A percentile compares a stretch with the other conserved stretches of the same genome.
phyloP scores from a whole-genome alignment of 805 yeast genomes.

The Metschnikowia picachoensis region DNA sequence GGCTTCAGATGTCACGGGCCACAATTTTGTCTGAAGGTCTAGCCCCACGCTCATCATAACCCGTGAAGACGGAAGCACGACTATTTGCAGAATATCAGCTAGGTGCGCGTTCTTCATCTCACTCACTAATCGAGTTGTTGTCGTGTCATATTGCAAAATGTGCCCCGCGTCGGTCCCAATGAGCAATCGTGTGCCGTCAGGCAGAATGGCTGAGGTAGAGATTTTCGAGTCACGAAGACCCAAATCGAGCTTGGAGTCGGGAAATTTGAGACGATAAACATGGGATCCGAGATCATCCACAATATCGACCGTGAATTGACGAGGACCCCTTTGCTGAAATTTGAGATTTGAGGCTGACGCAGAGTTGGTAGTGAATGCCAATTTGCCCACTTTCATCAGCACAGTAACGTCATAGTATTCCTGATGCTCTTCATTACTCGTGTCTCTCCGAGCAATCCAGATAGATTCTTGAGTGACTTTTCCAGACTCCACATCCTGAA shows the following conservation, averaged over 20 bases:
- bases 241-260: conserved; percentile 2
- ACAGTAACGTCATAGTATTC: conserved; percentile 8
- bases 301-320: conserved; percentile 1
- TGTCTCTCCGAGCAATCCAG: conserved; percentile 40
- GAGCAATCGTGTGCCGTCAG: conserved; percentile 5
- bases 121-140: background rate
- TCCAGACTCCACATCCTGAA: conserved; percentile 33
- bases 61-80: conserved; percentile 61
- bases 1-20: conserved; percentile 42
- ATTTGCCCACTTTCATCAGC: background rate
- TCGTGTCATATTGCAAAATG: conserved; percentile 6
- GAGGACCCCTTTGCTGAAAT: background rate
- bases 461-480: conserved; percentile 27
- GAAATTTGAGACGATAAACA: conserved; percentile 4
- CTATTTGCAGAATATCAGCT: conserved; percentile 39
- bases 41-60: conserved; percentile 57
- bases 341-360: background rate
- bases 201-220: conserved; percentile 7
- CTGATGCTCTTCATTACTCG: conserved; percentile 15
- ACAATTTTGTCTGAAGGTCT: conserved; percentile 58
- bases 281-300: background rate
- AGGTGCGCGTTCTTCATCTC: conserved; percentile 43
- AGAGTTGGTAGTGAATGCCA: background rate
- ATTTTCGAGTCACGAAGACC: background rate
- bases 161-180: conserved; percentile 11